Evolutionary conservation across 169 alveolate genomes (phyloP).

Genomic region (Neospora caninum): DNA sequence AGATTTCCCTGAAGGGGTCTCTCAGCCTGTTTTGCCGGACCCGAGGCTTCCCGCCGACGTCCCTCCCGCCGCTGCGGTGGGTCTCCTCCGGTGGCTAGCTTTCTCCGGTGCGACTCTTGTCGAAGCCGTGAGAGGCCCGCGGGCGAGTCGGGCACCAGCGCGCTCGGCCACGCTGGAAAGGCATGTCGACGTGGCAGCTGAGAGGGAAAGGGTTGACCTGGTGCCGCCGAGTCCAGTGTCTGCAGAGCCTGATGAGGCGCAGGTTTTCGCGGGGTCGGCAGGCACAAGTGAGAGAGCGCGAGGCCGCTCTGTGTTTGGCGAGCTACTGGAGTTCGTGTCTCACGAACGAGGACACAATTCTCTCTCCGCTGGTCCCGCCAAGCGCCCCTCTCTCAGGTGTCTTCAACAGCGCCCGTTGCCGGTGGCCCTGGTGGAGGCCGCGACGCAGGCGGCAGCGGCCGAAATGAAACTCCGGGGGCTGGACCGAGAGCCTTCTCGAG

Average conservation of each 20-base stretch:
- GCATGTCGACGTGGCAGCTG: too few species aligned
- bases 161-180: too few species aligned
- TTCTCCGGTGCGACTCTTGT: too few species aligned
- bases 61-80: background rate
- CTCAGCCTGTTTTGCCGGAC: background rate
- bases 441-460: constrained; percentile 23
- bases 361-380: background rate
- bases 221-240: too few species aligned
- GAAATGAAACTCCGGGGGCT: background rate
- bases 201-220: too few species aligned
- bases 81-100: background rate
- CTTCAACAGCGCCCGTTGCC: constrained; percentile 26
- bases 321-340: background rate
- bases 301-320: background rate
- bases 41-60: background rate
- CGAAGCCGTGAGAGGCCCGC: too few species aligned
- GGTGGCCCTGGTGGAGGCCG: constrained; percentile 21
- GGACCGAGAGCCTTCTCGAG: background rate
- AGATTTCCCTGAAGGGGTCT: background rate
- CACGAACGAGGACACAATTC: background rate
- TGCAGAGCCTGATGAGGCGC: too few species aligned
- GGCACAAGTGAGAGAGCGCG: too few species aligned
- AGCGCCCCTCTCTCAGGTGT: constrained; percentile 1
- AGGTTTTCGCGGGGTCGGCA: too few species aligned
- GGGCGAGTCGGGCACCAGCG: too few species aligned